These are phyloP conservation scores for Penicillium malachiteum DNA, from an alignment of 495 filamentous ascomycete species.

Conservation along the genomic window DNA sequence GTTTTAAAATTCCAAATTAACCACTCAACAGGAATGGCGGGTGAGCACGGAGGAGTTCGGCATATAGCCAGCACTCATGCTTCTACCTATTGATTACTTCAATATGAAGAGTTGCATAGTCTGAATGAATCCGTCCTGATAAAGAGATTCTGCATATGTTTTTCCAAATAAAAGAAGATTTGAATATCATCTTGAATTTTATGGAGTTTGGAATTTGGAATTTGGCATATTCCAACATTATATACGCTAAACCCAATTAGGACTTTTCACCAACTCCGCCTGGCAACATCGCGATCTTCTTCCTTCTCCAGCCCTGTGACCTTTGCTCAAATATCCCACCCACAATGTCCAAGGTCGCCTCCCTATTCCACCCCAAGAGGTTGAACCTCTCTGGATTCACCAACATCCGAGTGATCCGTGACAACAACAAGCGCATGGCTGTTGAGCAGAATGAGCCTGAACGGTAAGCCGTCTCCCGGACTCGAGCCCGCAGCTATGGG, in stretches of 20 bases:
- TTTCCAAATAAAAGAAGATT: too few species aligned
- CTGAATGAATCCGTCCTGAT: neutral
- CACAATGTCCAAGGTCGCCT: constrained; percentile 40
- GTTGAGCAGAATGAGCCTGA: constrained; percentile 82
- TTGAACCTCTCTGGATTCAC: constrained; percentile 82
- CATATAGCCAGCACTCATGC: too few species aligned
- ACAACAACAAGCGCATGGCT: constrained; percentile 92
- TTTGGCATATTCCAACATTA: neutral
- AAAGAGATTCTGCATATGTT: neutral
- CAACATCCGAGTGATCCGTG: constrained; percentile 81
- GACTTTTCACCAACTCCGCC: constrained; percentile 29
- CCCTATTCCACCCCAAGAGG: constrained; percentile 78
- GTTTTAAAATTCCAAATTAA: too few species aligned
- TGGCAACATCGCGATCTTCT: neutral
- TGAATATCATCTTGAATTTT: neutral
- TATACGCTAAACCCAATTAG: constrained; percentile 35
- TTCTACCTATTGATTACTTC: too few species aligned
- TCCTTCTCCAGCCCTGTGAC: constrained; percentile 8
- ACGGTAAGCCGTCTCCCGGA: constrained; percentile 53
- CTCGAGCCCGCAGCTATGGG: neutral
- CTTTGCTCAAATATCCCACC: constrained; percentile 4
- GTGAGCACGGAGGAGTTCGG: too few species aligned
- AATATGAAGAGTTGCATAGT: too few species aligned
- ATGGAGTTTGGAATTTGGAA: constrained; percentile 10
- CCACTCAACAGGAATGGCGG: too few species aligned